Conservation (phyloP, 139 green algal species). For the Micromonas pusilla region DNA sequence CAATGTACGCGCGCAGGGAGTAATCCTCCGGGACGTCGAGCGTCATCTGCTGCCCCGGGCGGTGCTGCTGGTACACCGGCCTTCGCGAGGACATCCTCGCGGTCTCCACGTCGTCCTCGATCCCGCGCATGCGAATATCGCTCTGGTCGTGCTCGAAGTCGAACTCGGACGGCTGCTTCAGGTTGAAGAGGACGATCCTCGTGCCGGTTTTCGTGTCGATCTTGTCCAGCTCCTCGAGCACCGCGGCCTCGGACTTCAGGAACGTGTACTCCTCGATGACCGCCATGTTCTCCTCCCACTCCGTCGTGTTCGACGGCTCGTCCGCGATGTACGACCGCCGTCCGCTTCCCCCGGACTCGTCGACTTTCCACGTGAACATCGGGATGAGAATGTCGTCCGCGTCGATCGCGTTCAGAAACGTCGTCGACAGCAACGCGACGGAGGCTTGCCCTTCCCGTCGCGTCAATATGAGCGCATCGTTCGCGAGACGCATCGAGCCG, state of each 20-base stretch:
- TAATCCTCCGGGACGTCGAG: constrained; percentile 36
- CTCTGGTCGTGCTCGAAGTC: constrained; percentile 20
- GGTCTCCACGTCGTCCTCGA: neutral
- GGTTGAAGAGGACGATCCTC: constrained; percentile 33
- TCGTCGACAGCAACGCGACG: constrained; percentile 29
- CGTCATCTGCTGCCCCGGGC: constrained; percentile 21
- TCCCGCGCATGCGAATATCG: constrained; percentile 26
- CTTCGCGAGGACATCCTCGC: neutral
- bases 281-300: constrained; percentile 6
- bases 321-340: neutral
- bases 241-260: constrained; percentile 9
- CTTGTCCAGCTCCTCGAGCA: constrained; percentile 18
- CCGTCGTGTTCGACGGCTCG: neutral
- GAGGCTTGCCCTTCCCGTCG: constrained; percentile 7
- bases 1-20: constrained; percentile 30
- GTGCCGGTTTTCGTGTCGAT: constrained; percentile 15
- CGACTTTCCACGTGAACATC: constrained; percentile 37
- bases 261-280: constrained; percentile 5
- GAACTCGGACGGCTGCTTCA: constrained; percentile 21
- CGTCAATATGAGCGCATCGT: constrained; percentile 38
- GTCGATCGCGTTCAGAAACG: constrained; percentile 23
- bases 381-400: constrained; percentile 35
- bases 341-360: neutral
- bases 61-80: constrained; percentile 26
- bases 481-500: constrained; percentile 37